Base-by-base conservation (phyloP, 2,329 filamentous ascomycete species). In the Celoporthe dispersa region DNA sequence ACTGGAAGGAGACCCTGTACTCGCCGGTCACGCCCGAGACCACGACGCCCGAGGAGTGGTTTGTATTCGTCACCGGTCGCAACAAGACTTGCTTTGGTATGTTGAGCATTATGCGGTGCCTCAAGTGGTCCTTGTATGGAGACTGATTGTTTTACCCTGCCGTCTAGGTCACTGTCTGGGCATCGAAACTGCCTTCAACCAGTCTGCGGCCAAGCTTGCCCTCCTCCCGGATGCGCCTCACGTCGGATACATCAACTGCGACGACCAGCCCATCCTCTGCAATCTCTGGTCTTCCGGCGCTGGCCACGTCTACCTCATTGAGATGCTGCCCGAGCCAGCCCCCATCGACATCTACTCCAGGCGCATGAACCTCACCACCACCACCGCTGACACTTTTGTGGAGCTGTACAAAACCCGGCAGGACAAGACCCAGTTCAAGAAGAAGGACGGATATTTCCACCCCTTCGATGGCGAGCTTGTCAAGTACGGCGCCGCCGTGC, bases 51-150 rank as follows among this genome's bases (percentile, higher is more conserved):
- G 90, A 91, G 80, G 90, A 94, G 81, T 94, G 91, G 91, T 90
- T 92, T 84, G 83, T 95, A 72, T 85, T 92, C 74, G 82, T 93
- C 74, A 92, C 90, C 12, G 92, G 92, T 68, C 85, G 91, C 75
- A 94, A 94, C 84, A 91, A 90, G 83, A 94, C 92, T 41, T 95
- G 92, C 83, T 91, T 86, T 77, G 86, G 87, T 89, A 82, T 70
- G 84, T 75, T 71, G 59, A 31, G 60, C 35, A 48, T 35, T n/a
- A 68, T n/a, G 12, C 31, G 53, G 39, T 61, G 44, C 4, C 41
- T 35, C 19, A 22, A n/a, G 1, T 25, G 55, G n/a, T 22, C 5
- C 12, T 28, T 35, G n/a, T 39, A 55, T 53, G 35, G 41, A 64
- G 41, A 63, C 44, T 67, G 73, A 77, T 72, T 69, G 51, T 73